Evolutionary conservation across 73 alveolate species (phyloP), one percentile per base, ranked within the genome.

Genomic region (Stentor roeselii): DNA sequence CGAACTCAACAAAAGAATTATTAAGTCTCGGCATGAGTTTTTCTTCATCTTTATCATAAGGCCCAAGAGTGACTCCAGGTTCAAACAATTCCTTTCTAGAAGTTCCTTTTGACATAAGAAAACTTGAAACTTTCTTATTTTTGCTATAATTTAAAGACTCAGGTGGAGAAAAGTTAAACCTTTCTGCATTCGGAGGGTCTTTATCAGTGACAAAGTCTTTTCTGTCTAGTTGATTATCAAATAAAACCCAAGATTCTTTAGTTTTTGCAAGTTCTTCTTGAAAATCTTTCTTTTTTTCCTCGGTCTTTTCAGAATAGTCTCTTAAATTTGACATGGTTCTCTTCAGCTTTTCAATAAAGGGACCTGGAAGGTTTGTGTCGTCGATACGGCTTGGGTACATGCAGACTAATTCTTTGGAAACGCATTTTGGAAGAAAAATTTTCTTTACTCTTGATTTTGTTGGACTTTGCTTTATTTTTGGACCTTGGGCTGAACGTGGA

Each of bases 11-110:
- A 30, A 30, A 40, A 1, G 80, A 21, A 2, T 14, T 21, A 67
- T 67, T 67, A 67, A 67, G 80, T 2, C 41, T 67, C 1, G 80
- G 80, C 80, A 67, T 67, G 2, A 67, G 80, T 2, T 67, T 67
- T 34, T 67, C 80, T 34, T 67, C 80, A 67, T 67, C 37, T 67
- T 67, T 67, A 30, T 67, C 34, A 67, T 67, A 67, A n/a, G 80
- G 80, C 1, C 80, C 80, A 67, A 32, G 37, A 67, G 80, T 67
- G 15, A 21, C 37, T 30, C 80, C 80, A 67, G 34, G n/a, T 32
- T 67, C 34, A 67, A 21, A 32, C 37, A 67, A 40, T 0, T 67
- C 80, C 34, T 67, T 0, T 67, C 80, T 67, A 1, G 37, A 21
- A 27, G 37, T 30, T 27, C n/a, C 34, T 67, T 67, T 67, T 21